A percentile compares a stretch with the other conserved stretches of the same genome.
Evolutionary conservation across 23 red algal species (phyloP).

Genomic region (Cyanidioschyzon merolae): DNA sequence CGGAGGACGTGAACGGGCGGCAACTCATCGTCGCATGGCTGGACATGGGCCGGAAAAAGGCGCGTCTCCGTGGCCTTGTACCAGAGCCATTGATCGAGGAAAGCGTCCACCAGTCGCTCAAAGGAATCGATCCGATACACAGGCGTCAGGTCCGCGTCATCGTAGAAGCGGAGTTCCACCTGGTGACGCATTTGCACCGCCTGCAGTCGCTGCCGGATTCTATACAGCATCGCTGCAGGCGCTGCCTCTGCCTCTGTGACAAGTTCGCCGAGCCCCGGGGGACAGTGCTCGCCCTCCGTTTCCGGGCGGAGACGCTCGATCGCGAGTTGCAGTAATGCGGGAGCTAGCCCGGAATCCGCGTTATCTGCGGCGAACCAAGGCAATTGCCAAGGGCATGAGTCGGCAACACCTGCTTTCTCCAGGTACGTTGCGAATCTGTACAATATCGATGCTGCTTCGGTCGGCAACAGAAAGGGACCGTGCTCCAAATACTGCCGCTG

Average conservation of each 20-base stretch:
- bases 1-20: slow-evolving; percentile 59
- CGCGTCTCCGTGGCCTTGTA: slow-evolving; percentile 82
- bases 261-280: background rate
- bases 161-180: slow-evolving; percentile 71
- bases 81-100: slow-evolving; percentile 95
- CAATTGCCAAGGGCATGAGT: slow-evolving; percentile 14
- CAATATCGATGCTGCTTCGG: slow-evolving; percentile 85
- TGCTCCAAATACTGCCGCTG: slow-evolving; percentile 76
- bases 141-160: slow-evolving; percentile 66
- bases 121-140: slow-evolving; percentile 80
- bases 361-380: slow-evolving; percentile 77
- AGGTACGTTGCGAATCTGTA: slow-evolving; percentile 8
- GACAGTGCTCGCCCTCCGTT: background rate
- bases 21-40: slow-evolving; percentile 84
- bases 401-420: background rate
- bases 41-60: slow-evolving; percentile 86
- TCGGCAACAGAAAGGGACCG: slow-evolving; percentile 72
- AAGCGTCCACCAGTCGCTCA: slow-evolving; percentile 88
- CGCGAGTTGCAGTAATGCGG: slow-evolving; percentile 54
- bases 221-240: slow-evolving; percentile 67
- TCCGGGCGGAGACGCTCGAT: slow-evolving; percentile 61
- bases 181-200: slow-evolving; percentile 61
- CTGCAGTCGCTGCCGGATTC: slow-evolving; percentile 75
- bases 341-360: background rate
- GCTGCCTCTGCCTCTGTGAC: slow-evolving; percentile 77